Conservation (phyloP, 352 stramenopile genomes). For the Pythium insidiosum region DNA sequence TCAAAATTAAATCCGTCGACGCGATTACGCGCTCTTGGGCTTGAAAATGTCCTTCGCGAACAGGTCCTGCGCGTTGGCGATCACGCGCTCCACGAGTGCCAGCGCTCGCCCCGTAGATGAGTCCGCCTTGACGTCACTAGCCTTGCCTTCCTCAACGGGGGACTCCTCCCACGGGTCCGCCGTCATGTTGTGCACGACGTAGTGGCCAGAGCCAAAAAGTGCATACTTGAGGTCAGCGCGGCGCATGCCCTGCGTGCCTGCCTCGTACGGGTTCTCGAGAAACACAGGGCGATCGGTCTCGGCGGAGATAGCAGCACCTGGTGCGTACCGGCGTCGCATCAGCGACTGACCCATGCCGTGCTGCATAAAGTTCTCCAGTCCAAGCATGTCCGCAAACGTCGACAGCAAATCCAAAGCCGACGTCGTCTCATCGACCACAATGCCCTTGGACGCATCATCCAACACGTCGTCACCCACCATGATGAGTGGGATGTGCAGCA, state of each 20-base stretch:
- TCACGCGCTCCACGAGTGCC: neutral
- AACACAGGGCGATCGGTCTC: too few species aligned
- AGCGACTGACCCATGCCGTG: constrained; percentile 8
- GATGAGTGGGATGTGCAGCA: constrained; percentile 5
- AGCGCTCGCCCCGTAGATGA: neutral
- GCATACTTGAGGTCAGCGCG: neutral
- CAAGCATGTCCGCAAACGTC: constrained; percentile 8
- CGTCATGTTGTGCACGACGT: constrained; percentile 1
- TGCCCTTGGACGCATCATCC: constrained; percentile 2
- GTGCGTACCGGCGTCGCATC: neutral
- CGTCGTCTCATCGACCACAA: constrained; percentile 5
- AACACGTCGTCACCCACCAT: constrained; percentile 6
- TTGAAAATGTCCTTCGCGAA: neutral
- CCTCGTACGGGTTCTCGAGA: neutral
- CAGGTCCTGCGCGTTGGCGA: neutral
- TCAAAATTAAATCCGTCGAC: too few species aligned
- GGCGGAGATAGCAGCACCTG: too few species aligned
- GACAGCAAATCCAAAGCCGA: constrained; percentile 5
- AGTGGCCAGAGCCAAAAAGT: neutral
- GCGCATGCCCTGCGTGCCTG: neutral
- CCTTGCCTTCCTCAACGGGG: constrained; percentile 1
- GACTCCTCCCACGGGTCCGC: neutral
- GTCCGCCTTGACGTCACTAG: neutral
- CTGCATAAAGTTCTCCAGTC: constrained; percentile 4
- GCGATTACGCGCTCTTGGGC: too few species aligned